phyloP scores from a whole-genome alignment of 257 asterid species.

The Echium plantagineum region DNA sequence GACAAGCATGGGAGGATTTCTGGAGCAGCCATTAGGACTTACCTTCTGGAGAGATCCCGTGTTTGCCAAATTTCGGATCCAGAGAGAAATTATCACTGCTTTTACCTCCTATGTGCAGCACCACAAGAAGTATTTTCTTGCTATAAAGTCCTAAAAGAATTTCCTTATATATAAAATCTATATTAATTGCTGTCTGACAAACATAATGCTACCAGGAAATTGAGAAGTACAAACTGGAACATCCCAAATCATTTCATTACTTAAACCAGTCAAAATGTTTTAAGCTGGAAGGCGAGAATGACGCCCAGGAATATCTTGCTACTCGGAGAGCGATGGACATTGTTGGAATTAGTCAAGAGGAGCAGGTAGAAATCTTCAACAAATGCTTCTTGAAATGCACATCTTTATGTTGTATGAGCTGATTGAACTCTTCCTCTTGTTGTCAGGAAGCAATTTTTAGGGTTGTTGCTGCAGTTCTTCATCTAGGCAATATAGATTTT shows the following conservation, averaged over 20 bases:
- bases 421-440: conserved; percentile 13
- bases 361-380: conserved; percentile 41
- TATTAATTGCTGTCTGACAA: conserved; percentile 13
- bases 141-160: conserved; percentile 10
- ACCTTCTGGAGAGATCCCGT: conserved; percentile 97
- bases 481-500: conserved; percentile 85
- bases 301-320: conserved; percentile 86
- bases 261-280: conserved; percentile 90
- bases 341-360: conserved; percentile 82
- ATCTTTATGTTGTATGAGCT: not conserved
- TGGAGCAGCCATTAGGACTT: conserved; percentile 96
- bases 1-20: conserved; percentile 97
- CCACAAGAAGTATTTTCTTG: conserved; percentile 66
- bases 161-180: conserved; percentile 5
- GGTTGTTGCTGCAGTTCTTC: conserved; percentile 92
- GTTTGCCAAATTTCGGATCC: conserved; percentile 97
- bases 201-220: conserved; percentile 51
- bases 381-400: not conserved
- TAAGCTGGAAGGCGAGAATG: conserved; percentile 72
- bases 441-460: conserved; percentile 91
- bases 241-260: conserved; percentile 81
- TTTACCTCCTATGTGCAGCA: conserved; percentile 96
- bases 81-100: conserved; percentile 94
- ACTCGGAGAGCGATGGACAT: conserved; percentile 96
- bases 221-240: conserved; percentile 68